These are phyloP conservation scores for Hemisphaericaspora xylanilytica DNA, from an alignment of 1,139 yeast species.

Conservation along the genomic window DNA sequence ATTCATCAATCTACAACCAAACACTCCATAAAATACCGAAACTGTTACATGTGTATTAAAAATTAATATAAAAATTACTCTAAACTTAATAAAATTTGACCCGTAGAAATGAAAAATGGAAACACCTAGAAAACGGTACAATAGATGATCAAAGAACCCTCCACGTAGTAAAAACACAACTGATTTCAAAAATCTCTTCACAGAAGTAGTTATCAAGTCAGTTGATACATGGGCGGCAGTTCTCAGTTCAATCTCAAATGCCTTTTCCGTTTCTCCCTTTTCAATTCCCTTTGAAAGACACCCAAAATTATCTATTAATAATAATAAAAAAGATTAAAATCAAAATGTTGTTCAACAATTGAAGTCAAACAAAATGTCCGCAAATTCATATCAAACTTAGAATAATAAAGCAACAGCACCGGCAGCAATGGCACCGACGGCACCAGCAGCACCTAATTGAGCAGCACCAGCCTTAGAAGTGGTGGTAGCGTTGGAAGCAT, in stretches of 20 bases:
- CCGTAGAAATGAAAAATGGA: slow-evolving; percentile 5
- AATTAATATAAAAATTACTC: slow-evolving; percentile 1
- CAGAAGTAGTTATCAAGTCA: too few relatives aligned
- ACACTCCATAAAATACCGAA: background rate
- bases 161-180: too few relatives aligned
- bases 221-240: too few relatives aligned
- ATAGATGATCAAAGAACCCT: too few relatives aligned
- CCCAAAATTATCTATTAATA: slow-evolving; percentile 2
- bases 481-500: slow-evolving; percentile 16
- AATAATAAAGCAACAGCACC: slow-evolving; percentile 48
- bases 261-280: background rate
- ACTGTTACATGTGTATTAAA: slow-evolving; percentile 2
- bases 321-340: background rate
- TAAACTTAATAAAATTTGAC: slow-evolving; percentile 3
- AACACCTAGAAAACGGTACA: too few relatives aligned
- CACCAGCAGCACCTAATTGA: slow-evolving; percentile 30
- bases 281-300: background rate
- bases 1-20: too few relatives aligned
- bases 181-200: slow-evolving; percentile 3
- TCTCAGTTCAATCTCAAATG: too few relatives aligned
- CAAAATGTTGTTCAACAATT: too few relatives aligned
- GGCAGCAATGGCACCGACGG: slow-evolving; percentile 40
- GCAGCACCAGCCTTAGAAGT: slow-evolving; percentile 27
- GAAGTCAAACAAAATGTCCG: slow-evolving; percentile 5
- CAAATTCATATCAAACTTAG: slow-evolving; percentile 24